Evolutionary conservation across 306 rosid genomes (phyloP).

Genomic region (Carpinus viminea): DNA sequence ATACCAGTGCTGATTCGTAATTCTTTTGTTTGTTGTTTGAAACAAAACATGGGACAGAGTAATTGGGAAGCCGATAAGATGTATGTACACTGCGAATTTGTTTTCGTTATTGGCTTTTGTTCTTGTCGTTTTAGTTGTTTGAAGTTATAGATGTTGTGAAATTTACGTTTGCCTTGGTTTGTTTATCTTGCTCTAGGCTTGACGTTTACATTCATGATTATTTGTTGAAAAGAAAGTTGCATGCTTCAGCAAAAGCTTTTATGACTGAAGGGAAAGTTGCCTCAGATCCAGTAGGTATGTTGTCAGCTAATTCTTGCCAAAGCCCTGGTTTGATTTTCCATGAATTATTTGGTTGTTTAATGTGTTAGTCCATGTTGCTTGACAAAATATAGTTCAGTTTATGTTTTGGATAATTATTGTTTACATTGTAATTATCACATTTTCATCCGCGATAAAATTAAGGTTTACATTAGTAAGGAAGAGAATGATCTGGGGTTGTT

Average conservation of each 20-base stretch:
- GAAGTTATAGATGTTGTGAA: constrained; percentile 4
- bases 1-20: constrained; percentile 11
- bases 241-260: constrained; percentile 73
- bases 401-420: background rate
- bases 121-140: constrained; percentile 2
- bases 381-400: background rate
- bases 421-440: background rate
- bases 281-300: constrained; percentile 82
- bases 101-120: background rate
- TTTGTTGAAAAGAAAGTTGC: constrained; percentile 72
- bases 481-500: background rate
- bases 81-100: constrained; percentile 34
- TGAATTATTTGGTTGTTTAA: background rate
- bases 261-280: constrained; percentile 82
- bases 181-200: constrained; percentile 56
- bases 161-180: background rate
- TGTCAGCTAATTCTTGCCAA: constrained; percentile 13
- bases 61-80: constrained; percentile 97
- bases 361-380: constrained; percentile 4
- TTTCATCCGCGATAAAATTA: background rate
- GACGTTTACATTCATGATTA: constrained; percentile 91
- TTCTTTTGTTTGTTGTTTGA: constrained; percentile 30
- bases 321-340: constrained; percentile 1
- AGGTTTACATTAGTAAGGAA: background rate
- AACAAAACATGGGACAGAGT: constrained; percentile 66